A percentile compares a stretch with the other conserved stretches of the same genome.
Conservation (phyloP, 139 green algal species). For the Tetraselmis chui region DNA sequence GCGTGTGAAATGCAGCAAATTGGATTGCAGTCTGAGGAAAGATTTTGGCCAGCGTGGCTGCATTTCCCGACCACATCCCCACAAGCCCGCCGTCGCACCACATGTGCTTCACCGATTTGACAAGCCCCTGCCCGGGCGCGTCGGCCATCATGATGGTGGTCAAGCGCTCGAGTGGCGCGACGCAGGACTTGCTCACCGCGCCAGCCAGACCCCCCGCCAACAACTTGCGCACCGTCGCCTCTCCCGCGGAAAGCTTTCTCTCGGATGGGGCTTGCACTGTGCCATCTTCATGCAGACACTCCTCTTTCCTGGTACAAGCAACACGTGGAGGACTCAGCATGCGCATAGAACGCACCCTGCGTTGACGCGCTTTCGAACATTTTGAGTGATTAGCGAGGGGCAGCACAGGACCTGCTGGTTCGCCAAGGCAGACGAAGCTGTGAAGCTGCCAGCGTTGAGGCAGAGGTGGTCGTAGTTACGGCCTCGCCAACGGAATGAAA, state of each 20-base stretch:
- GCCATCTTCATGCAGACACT: background rate
- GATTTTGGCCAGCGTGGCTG: constrained; percentile 19
- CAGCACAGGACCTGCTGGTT: background rate
- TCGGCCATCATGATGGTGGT: constrained; percentile 25
- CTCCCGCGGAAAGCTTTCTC: background rate
- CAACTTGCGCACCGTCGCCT: constrained; percentile 10
- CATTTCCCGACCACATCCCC: constrained; percentile 19
- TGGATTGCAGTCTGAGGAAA: constrained; percentile 20
- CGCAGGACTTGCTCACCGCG: constrained; percentile 21
- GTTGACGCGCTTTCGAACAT: no score
- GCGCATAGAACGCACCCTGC: no score
- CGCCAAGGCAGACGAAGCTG: background rate
- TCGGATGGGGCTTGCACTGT: background rate
- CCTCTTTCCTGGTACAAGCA: background rate
- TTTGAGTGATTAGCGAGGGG: background rate
- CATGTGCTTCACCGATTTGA: background rate
- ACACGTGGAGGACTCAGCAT: background rate
- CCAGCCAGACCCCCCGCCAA: constrained; percentile 32
- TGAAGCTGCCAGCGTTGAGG: no score
- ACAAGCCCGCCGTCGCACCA: background rate
- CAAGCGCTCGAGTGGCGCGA: constrained; percentile 31
- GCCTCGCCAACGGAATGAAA: no score
- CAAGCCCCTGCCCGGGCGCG: background rate
- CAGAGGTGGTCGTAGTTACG: no score
- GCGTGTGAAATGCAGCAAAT: constrained; percentile 17